Conservation (phyloP, 257 asterid genomes). For the Pogostemon cablin region DNA sequence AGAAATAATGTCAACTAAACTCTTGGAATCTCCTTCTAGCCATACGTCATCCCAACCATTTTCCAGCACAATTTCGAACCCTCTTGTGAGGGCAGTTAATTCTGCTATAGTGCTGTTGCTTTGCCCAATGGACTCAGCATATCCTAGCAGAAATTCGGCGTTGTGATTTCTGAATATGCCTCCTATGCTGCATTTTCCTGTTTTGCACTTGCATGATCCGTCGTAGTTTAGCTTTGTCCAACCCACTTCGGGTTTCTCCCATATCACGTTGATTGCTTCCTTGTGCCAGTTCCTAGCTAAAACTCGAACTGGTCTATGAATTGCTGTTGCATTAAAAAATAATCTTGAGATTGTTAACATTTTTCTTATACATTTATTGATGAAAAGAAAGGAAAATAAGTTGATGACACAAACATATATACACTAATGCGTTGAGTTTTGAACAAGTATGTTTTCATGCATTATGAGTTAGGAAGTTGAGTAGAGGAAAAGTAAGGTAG, state of each 20-base stretch:
- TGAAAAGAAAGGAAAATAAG: not conserved
- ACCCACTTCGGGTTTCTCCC: conserved; percentile 64
- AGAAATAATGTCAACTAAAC: conserved; percentile 52
- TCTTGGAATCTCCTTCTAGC: conserved; percentile 82
- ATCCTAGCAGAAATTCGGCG: conserved; percentile 67
- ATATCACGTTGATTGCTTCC: conserved; percentile 44
- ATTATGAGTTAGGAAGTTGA: conserved; percentile 30
- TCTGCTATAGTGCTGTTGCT: conserved; percentile 72
- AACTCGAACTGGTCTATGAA: conserved; percentile 38
- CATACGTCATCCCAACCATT: conserved; percentile 66
- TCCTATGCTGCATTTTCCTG: conserved; percentile 72
- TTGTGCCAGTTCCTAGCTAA: conserved; percentile 51
- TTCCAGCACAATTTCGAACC: conserved; percentile 66
- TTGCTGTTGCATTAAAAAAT: conserved; percentile 18
- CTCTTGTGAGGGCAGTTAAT: conserved; percentile 60
- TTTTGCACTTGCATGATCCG: conserved; percentile 72
- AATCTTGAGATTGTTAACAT: conserved; percentile 41
- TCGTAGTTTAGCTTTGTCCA: conserved; percentile 83
- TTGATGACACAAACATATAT: not conserved
- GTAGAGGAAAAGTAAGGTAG: conserved; percentile 49
- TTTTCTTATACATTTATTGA: not conserved
- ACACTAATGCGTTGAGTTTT: not conserved
- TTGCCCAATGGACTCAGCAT: conserved; percentile 64
- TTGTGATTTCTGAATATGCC: conserved; percentile 70
- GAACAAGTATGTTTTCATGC: conserved; percentile 29